Base-by-base conservation (phyloP, 2,329 filamentous ascomycete species). In the Coccinonectria pachysandricola region DNA sequence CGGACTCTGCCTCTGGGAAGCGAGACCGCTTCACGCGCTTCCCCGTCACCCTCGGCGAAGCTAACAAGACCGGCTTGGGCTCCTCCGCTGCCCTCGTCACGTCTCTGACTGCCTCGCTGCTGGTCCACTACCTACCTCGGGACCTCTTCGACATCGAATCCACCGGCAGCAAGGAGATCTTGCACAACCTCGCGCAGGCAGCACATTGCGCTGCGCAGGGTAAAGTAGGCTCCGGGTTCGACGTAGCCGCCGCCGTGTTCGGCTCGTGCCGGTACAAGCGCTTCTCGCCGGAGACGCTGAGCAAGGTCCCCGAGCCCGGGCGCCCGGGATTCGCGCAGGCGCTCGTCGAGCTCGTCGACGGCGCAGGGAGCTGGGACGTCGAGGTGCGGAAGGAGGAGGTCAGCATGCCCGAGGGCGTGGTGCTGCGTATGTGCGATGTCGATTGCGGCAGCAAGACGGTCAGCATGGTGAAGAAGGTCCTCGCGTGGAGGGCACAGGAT, bases 201-300 rank as follows among this genome's bases (percentile, higher is more conserved):
- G 79, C 85, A 4, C 91, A 98, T 60, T 95, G 88, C 50, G 85
- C 88, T 2, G 91, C 91, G 0, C 91, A 98, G 60, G 91, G 91
- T 13, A 98, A 98, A 57, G 78, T 98, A 11, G 91, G 91, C 25
- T 91, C 82, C 1, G 91, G 91, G 12, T 98, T 98, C 52, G 91
- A 98, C 51, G 81, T 98, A 27, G 91, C 88, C 0, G 79, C 82
- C 14, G 91, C 91, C 11, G 85, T 94, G 10, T 95, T 85, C 53
- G 91, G 91, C 10, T 87, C 83, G 10, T 94, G 85, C 52, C 64
- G 81, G 8, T 98, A 98, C 65, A 73, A 80, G 12, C 79, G 91
- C n/a, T 98, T 98, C 61, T 88, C 83, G 0, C 87, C 91, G 0
- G 61, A 67, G 0, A 64, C 94, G 8, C 66, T 98, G 2, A 62